A percentile compares a stretch with the other conserved stretches of the same genome.
These are phyloP conservation scores for Arthroderma sp. DNA, from an alignment of 2,329 filamentous ascomycete genomes.

Conservation along the genomic window DNA sequence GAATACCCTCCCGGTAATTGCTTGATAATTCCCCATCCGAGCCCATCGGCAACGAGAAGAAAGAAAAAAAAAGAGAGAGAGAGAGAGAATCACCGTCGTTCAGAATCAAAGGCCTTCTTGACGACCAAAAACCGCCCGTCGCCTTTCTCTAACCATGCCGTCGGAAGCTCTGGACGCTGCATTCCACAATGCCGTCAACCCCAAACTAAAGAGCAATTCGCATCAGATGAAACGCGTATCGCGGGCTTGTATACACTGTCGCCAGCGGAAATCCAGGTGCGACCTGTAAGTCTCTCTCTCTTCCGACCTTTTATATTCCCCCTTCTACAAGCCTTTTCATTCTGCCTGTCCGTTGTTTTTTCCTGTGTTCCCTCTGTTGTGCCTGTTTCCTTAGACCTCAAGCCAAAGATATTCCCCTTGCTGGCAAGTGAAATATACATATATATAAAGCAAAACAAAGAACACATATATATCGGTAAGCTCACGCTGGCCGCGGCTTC, in stretches of 20 bases:
- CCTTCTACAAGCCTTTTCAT: constrained; percentile 2
- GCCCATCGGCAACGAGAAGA: too few species aligned
- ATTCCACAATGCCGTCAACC: constrained; percentile 9
- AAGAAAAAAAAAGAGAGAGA: not conserved
- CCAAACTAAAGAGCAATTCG: constrained; percentile 16
- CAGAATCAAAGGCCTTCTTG: not conserved
- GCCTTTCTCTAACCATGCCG: constrained; percentile 5
- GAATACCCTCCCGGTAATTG: too few species aligned
- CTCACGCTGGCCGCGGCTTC: constrained; percentile 2
- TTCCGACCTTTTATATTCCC: constrained; percentile 1
- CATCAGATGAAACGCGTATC: constrained; percentile 33
- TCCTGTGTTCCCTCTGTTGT: too few species aligned
- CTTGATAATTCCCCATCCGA: too few species aligned
- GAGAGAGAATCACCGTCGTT: not conserved
- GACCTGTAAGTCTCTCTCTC: constrained; percentile 32
- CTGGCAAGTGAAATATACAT: too few species aligned
- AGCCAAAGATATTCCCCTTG: too few species aligned
- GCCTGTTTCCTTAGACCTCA: too few species aligned
- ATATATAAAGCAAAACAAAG: too few species aligned
- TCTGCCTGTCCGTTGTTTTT: too few species aligned
- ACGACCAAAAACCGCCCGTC: not conserved
- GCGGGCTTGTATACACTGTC: constrained; percentile 36
- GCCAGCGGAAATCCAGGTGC: constrained; percentile 39
- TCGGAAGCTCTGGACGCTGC: constrained; percentile 7
- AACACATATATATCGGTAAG: not conserved